These are phyloP conservation scores for Exophiala bonariae DNA, from an alignment of 2,329 filamentous ascomycete species.

Conservation along the genomic window DNA sequence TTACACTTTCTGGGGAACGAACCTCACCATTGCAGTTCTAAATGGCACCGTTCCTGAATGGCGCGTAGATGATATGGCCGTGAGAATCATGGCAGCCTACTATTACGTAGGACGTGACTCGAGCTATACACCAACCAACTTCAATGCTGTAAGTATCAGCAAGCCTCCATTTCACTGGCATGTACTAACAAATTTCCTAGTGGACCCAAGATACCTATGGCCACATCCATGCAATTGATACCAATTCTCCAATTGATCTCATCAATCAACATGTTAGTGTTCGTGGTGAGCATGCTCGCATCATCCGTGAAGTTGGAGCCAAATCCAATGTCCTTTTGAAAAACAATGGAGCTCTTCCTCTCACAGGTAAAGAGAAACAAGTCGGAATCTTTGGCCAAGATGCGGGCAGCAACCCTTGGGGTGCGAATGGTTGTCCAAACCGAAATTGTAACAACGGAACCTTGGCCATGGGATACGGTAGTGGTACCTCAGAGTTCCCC, in stretches of 20 bases:
- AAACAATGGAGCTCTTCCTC: constrained; percentile 73
- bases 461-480: constrained; percentile 64
- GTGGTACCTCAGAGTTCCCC: constrained; percentile 61
- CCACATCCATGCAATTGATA: constrained; percentile 60
- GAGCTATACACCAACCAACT: constrained; percentile 65
- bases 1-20: constrained; percentile 76
- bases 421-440: constrained; percentile 77
- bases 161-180: neutral
- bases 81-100: constrained; percentile 71
- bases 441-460: constrained; percentile 63
- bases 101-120: constrained; percentile 59
- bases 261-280: constrained; percentile 85
- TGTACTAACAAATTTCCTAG: constrained; percentile 34
- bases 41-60: constrained; percentile 88
- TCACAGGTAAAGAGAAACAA: constrained; percentile 72
- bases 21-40: constrained; percentile 81
- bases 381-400: constrained; percentile 80
- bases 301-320: constrained; percentile 75
- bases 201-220: constrained; percentile 80
- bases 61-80: constrained; percentile 87
- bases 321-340: constrained; percentile 88
- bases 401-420: constrained; percentile 70
- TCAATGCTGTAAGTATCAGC: constrained; percentile 49
- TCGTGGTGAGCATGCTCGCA: constrained; percentile 67
- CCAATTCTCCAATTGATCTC: constrained; percentile 24